Base-by-base conservation (phyloP, 495 filamentous ascomycete species). In the Bombardia bombarda region DNA sequence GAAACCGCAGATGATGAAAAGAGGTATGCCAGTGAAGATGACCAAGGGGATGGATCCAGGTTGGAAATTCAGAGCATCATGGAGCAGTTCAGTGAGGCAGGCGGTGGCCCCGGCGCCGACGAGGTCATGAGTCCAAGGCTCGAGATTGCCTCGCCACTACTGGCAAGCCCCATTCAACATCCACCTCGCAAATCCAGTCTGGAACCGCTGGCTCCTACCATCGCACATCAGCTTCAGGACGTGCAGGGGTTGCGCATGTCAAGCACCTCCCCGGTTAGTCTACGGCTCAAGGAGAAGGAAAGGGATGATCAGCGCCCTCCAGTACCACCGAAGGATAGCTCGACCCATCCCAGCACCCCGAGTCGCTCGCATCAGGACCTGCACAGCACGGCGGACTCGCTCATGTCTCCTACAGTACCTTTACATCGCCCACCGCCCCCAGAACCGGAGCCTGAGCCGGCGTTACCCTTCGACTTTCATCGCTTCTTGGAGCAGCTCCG, bases 391-490 rank as follows among this genome's bases (percentile, higher is more conserved):
- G 8, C 49, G 17, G 65, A 75, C 1, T 55, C 65, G 6, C 65
- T 70, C 24, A 62, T 68, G 36, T 75, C 80, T 4, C 73, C 68
- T 17, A 59, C 68, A 16, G 59, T 73, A 32, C 60, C 78, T 10
- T 70, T 82, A n/a, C 72, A 81, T 41, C 79, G 84, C 40, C 83
- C 82, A 18, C 80, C 80, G 3, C 82, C 83, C 7, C 90, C 89
- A 2, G 82, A 82, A 19, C 93, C 94, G 4, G 89, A 94, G 46
- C 89, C 88, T 0, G 90, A 96, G 57, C 80, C 88, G 18, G 75
- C 86, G 40, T 76, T 95, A 34, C 86, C 92, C 1, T 99, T 99
- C 58, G 92, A 99, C 65, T 99, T 99, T 56, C 93, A 97, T 63
- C 78, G 92, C 6, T 99, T 99, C 55, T 65, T 99, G 40, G 90